Evolutionary conservation across 192 early-diverging fungal genomes (phyloP).

Genomic region (Dispira simplex): DNA sequence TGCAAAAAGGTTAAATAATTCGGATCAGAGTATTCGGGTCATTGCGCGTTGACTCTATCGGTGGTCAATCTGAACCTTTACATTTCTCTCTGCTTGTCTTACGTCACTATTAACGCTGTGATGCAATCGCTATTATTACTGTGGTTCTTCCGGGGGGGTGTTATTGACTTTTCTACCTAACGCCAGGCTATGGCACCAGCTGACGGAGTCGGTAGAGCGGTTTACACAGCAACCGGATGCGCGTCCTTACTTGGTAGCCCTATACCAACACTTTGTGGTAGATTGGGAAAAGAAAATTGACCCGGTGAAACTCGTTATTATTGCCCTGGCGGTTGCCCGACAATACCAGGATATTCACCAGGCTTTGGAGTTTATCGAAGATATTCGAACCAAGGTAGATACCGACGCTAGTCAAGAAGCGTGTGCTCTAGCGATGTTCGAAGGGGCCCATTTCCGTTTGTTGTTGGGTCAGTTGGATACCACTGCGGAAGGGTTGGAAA

Average conservation of each 20-base stretch:
- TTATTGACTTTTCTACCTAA: too few relatives aligned
- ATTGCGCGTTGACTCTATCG: too few relatives aligned
- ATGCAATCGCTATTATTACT: too few relatives aligned
- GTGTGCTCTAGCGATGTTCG: slow-evolving; percentile 69
- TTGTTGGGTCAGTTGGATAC: slow-evolving; percentile 60
- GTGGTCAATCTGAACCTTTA: too few relatives aligned
- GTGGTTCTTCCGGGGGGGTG: too few relatives aligned
- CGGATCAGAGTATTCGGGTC: too few relatives aligned
- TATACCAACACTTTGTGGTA: slow-evolving; percentile 83
- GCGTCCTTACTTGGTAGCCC: slow-evolving; percentile 51
- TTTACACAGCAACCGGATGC: slow-evolving; percentile 70
- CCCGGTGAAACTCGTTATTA: slow-evolving; percentile 73
- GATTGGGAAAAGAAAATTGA: slow-evolving; percentile 96
- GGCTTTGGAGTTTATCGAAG: slow-evolving; percentile 60
- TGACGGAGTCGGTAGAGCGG: slow-evolving; percentile 63
- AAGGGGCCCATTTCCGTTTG: slow-evolving; percentile 73
- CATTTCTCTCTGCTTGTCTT: too few relatives aligned
- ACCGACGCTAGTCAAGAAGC: slow-evolving; percentile 60
- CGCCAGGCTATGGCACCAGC: slow-evolving; percentile 91
- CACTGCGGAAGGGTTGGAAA: slow-evolving; percentile 73
- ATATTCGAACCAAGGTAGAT: slow-evolving; percentile 54
- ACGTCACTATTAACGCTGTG: too few relatives aligned
- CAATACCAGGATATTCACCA: slow-evolving; percentile 45
- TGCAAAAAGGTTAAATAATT: too few relatives aligned
- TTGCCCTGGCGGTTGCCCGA: slow-evolving; percentile 58